These are phyloP conservation scores for Neurospora sp. DNA, from an alignment of 495 filamentous ascomycete species.

Conservation along the genomic window DNA sequence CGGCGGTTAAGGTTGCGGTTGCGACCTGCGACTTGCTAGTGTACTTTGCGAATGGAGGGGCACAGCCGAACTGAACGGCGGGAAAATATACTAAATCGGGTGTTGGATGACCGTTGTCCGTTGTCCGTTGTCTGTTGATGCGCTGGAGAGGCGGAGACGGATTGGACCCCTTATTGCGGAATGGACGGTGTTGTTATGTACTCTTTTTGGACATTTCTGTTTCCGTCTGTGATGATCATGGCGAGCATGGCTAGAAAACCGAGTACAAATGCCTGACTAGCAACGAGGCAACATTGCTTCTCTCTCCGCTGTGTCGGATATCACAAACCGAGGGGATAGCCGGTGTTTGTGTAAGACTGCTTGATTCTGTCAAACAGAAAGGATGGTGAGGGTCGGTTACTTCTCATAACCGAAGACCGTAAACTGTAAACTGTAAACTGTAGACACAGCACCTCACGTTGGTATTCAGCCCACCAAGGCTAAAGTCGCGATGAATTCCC, in stretches of 20 bases:
- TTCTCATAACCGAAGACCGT: background rate
- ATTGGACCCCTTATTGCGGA: background rate
- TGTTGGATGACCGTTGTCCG: background rate
- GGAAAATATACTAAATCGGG: background rate
- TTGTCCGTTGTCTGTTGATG: background rate
- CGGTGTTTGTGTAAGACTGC: background rate
- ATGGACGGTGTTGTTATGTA: background rate
- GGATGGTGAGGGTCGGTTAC: background rate
- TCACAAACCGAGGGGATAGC: background rate
- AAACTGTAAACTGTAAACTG: background rate
- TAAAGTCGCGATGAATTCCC: background rate
- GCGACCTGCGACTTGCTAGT: background rate
- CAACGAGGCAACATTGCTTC: background rate
- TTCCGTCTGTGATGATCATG: background rate
- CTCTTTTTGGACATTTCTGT: background rate
- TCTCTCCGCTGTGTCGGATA: background rate
- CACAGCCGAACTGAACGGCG: background rate
- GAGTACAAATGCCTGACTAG: too few species aligned
- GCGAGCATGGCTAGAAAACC: too few species aligned
- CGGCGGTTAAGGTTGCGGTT: background rate
- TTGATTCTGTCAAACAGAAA: background rate
- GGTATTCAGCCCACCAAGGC: background rate
- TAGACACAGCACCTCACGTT: background rate
- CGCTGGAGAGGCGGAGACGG: background rate
- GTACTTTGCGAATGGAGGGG: background rate